Percentiles rank a stretch among this genome's conserved stretches.
These are phyloP conservation scores for Thymus quinquecostatus DNA, from an alignment of 257 asterid genomes.

Conservation along the genomic window DNA sequence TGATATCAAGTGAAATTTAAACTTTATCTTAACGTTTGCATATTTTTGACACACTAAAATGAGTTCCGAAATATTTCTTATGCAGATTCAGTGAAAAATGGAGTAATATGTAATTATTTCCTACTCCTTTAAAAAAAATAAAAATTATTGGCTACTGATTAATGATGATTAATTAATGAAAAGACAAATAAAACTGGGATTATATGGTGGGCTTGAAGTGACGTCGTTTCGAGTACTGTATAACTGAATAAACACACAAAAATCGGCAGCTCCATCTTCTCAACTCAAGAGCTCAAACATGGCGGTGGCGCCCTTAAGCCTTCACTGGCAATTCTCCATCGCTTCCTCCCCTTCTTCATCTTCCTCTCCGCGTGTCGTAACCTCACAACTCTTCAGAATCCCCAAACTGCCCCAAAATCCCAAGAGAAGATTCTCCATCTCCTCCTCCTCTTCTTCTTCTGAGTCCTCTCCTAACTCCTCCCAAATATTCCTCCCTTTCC, in stretches of 20 bases:
- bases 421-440: conserved; percentile 31
- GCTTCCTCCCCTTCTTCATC: conserved; percentile 38
- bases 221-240: conserved; percentile 12
- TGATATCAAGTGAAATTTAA: too few relatives aligned
- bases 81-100: too few relatives aligned
- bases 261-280: not conserved
- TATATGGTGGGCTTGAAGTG: not conserved
- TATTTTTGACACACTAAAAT: too few relatives aligned
- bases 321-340: conserved; percentile 27
- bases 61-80: too few relatives aligned
- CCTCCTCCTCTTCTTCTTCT: conserved; percentile 39
- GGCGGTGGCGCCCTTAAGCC: conserved; percentile 41
- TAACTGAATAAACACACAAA: not conserved
- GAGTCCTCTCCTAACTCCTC: conserved; percentile 41
- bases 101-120: too few relatives aligned
- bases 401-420: conserved; percentile 32
- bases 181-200: not conserved
- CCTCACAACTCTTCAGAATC: conserved; percentile 36
- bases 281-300: conserved; percentile 21
- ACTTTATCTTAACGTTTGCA: too few relatives aligned
- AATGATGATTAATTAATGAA: too few relatives aligned
- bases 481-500: conserved; percentile 74
- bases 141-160: too few relatives aligned
- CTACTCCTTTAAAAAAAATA: not conserved
- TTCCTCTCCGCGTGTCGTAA: conserved; percentile 15